phyloP scores from a whole-genome alignment of 495 filamentous ascomycete species.

The Venustampulla echinocandica region DNA sequence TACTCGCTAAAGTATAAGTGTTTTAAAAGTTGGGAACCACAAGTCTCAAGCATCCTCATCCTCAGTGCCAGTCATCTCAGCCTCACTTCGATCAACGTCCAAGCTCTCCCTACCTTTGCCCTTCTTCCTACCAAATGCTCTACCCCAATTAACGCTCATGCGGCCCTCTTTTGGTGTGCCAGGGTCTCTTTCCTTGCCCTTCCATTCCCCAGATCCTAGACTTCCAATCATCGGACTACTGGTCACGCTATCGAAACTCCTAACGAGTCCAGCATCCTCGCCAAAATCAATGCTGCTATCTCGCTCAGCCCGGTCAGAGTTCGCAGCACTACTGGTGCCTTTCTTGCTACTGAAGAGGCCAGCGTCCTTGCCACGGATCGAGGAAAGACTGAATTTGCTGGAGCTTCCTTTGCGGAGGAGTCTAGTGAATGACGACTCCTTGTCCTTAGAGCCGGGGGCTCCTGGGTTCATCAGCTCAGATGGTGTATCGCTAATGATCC shows the following conservation, averaged over 20 bases:
- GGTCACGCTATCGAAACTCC: constrained; percentile 22
- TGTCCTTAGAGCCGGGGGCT: constrained; percentile 36
- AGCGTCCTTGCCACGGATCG: constrained; percentile 54
- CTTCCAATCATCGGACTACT: constrained; percentile 22
- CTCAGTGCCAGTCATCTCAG: constrained; percentile 16
- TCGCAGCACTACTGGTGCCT: constrained; percentile 12
- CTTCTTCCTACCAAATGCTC: constrained; percentile 18
- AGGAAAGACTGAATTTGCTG: constrained; percentile 67
- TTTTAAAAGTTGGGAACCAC: too few species aligned
- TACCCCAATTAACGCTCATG: constrained; percentile 22
- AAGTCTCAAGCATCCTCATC: constrained; percentile 13
- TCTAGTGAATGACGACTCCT: constrained; percentile 54
- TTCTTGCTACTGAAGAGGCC: constrained; percentile 16
- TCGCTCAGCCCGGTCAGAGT: constrained; percentile 21
- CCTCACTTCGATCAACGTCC: constrained; percentile 21
- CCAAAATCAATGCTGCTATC: constrained; percentile 19
- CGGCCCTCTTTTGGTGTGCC: constrained; percentile 20
- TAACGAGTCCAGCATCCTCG: constrained; percentile 13
- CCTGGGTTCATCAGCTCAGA: constrained; percentile 50
- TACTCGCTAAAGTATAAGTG: too few species aligned
- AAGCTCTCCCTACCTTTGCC: constrained; percentile 19
- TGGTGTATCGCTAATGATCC: constrained; percentile 55
- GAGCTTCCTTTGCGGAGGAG: constrained; percentile 73
- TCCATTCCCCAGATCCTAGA: constrained; percentile 14
- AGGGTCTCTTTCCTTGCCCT: constrained; percentile 14